These are phyloP conservation scores for Choiromyces venosus DNA, from an alignment of 495 filamentous ascomycete species.

Conservation along the genomic window DNA sequence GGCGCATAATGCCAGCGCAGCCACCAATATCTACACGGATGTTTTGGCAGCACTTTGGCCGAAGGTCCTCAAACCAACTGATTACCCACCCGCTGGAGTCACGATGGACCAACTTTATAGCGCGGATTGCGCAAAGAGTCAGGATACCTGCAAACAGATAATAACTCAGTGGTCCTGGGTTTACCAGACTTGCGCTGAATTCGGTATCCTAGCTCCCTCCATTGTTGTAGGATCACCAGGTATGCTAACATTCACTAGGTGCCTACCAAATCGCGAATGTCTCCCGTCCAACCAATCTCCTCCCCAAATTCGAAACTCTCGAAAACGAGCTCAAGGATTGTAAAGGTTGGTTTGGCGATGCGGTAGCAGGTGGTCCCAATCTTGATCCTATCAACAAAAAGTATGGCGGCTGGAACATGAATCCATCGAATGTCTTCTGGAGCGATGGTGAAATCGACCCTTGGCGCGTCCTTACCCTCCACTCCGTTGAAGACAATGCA, in stretches of 20 bases:
- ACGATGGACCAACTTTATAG: background rate
- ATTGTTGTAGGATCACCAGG: background rate
- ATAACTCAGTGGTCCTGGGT: conserved; percentile 17
- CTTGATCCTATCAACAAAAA: conserved; percentile 25
- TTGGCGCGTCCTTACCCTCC: conserved; percentile 20
- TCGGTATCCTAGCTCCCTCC: background rate
- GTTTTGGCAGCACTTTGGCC: conserved; percentile 16
- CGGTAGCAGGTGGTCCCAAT: conserved; percentile 23
- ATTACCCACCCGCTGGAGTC: conserved; percentile 13
- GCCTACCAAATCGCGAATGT: conserved; percentile 22
- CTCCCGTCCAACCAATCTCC: conserved; percentile 17
- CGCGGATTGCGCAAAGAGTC: background rate
- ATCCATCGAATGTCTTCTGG: conserved; percentile 30
- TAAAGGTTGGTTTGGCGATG: conserved; percentile 13
- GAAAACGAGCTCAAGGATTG: conserved; percentile 23
- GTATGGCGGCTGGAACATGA: conserved; percentile 36
- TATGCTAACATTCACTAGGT: conserved; percentile 7
- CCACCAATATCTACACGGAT: conserved; percentile 7
- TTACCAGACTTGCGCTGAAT: conserved; percentile 11
- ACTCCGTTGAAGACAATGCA: conserved; percentile 13
- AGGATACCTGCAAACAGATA: background rate
- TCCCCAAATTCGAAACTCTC: conserved; percentile 27
- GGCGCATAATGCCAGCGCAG: background rate
- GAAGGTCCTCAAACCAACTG: background rate
- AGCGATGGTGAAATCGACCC: conserved; percentile 30